Base-by-base conservation (phyloP, 2,329 filamentous ascomycete species). In the Nemania sp. region DNA sequence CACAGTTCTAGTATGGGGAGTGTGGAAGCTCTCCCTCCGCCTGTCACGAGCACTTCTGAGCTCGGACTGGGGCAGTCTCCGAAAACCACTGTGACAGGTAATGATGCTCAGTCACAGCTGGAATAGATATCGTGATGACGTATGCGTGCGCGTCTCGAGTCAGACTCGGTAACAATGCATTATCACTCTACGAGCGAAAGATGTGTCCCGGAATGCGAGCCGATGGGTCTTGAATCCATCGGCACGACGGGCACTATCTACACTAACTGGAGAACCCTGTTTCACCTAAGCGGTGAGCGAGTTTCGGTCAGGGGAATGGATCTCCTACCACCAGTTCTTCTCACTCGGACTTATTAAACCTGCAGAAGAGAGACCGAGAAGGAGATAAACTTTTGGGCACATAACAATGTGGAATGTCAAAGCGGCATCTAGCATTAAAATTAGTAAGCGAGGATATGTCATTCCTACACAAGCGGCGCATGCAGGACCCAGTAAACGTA, bases 1-100 rank as follows among this genome's bases (percentile, higher is more conserved):
- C 43, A 69, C 45, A 60, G 35, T 57, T 59, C 55, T 54, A 32
- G 38, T 45, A 53, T 41, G 55, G 45, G 18, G 24, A 52, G 26
- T 11, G 69, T 70, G 71, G 72, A 68, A 55, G 41, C 59, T 71
- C 59, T 72, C 67, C 73, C 68, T 76, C 72, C 71, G 73, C 65
- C 66, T 64, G 65, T 66, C 45, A 38, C 35, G 26, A 57, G 22
- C 24, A 41, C n/a, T 52, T 58, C 47, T 52, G n/a, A 35, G 47
- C 35, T 26, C 51, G 35, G 41, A 20, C 49, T 18, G 24, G 51
- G 32, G 38, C 27, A 64, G 51, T 38, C 47, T 47, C 62, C 65
- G 53, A 59, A 55, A 38, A 24, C 43, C 55, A 35, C 65, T 41
- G 24, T 22, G 64, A 62, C 66, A 52, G 54, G 68, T 32, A 67